phyloP scores from a whole-genome alignment of 176 grass and related monocot genomes.

The Eremochloa ophiuroides region DNA sequence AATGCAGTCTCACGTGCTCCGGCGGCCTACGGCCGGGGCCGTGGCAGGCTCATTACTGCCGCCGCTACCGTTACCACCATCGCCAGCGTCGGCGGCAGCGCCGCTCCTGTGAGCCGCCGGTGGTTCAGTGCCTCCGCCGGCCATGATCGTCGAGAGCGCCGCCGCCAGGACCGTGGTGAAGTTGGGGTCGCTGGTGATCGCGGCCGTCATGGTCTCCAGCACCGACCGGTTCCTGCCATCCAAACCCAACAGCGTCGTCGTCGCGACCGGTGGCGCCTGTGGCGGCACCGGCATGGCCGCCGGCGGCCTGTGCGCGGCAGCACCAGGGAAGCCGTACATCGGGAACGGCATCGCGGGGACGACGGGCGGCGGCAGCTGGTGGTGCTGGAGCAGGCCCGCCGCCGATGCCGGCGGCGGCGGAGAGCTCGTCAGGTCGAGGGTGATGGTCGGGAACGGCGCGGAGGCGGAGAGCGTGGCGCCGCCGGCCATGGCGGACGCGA shows the following conservation, averaged over 20 bases:
- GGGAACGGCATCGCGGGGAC: conserved; percentile 10
- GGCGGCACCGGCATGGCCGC: background rate
- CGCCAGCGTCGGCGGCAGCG: background rate
- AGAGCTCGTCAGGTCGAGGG: conserved; percentile 64
- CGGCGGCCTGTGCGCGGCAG: conserved; percentile 13
- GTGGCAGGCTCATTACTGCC: background rate
- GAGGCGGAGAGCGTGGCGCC: conserved; percentile 70
- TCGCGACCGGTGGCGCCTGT: background rate
- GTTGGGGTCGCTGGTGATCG: conserved; percentile 67
- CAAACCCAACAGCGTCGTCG: background rate
- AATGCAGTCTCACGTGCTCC: conserved; percentile 8
- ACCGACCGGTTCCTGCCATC: background rate
- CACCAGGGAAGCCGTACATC: conserved; percentile 32
- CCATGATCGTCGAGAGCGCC: conserved; percentile 68
- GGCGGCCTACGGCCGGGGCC: background rate
- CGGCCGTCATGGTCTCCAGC: conserved; percentile 57
- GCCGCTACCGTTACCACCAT: background rate
- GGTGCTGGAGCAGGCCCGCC: conserved; percentile 27
- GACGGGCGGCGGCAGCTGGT: background rate
- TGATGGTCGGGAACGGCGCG: conserved; percentile 74
- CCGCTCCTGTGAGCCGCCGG: background rate
- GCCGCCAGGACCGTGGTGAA: conserved; percentile 58
- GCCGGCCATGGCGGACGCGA: conserved; percentile 41
- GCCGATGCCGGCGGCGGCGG: conserved; percentile 3
- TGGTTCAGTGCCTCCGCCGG: background rate